Base-by-base conservation (phyloP, 2,329 filamentous ascomycete species). In the Alternaria dauci region DNA sequence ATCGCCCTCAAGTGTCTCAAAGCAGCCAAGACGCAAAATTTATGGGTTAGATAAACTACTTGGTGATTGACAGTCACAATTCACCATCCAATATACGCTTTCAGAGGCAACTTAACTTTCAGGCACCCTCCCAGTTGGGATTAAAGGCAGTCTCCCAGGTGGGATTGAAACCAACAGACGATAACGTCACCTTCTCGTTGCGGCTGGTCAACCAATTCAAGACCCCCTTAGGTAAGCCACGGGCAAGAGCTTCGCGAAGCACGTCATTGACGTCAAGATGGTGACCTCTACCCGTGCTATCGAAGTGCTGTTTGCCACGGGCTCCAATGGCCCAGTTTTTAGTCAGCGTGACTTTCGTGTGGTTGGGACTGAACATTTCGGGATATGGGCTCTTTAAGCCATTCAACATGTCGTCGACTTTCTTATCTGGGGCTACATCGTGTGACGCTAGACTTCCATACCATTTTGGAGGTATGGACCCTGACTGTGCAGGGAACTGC, bases 1-100 rank as follows among this genome's bases (percentile, higher is more conserved):
- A 9, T 23, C 11, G 5, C 20, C 18, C 0, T 41, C 38, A 0
- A 20, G 18, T n/a, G 1, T 23, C 38, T 23, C 0, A 0, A 23
- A 41, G 11, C 9, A 1, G 9, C 9, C 38, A 18, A 2, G 11
- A 41, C 0, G 0, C 18, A 7, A 0, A 39, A 20, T 3, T 9
- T 0, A 8, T 39, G 9, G 20, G 20, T 4, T 8, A 8, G 18
- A 9, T 11, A 20, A 0, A 20, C 8, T 39, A 39, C 18, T n/a
- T 5, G n/a, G 0, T 39, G 4, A 11, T 39, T 12, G 0, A 5
- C 38, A 18, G 38, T 39, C 2, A 39, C 38, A 4, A 39, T 20
- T 8, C 11, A 11, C 9, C 2, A 1, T 11, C 16, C 36, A 16
- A 38, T n/a, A 38, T n/a, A n/a, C 0, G 2, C 36, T 20, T n/a